Evolutionary conservation across 306 rosid species (phyloP).

Genomic region (Vigna hirtella): DNA sequence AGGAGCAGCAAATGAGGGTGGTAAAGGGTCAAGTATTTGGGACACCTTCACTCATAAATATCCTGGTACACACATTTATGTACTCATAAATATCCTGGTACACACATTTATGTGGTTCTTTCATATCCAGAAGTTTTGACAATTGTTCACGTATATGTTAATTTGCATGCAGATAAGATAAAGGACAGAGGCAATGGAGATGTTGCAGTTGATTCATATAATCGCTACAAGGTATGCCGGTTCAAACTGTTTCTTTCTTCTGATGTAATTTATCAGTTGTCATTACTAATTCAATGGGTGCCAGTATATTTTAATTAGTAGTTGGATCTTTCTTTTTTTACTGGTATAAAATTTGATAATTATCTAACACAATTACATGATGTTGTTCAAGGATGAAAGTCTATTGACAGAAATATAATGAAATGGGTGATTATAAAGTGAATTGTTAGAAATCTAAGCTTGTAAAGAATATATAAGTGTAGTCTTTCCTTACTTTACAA

Average conservation of each 20-base stretch:
- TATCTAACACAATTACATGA: too few relatives aligned
- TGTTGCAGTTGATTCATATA: slow-evolving; percentile 48
- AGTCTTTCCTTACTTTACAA: too few relatives aligned
- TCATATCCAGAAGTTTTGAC: neutral
- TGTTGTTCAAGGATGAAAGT: too few relatives aligned
- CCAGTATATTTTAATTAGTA: too few relatives aligned
- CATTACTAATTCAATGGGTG: too few relatives aligned
- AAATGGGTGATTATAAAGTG: too few relatives aligned
- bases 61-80: slow-evolving; percentile 17
- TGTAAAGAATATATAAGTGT: too few relatives aligned
- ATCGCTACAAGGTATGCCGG: slow-evolving; percentile 48
- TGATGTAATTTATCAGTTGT: too few relatives aligned
- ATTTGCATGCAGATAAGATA: slow-evolving; percentile 48
- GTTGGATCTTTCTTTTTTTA: too few relatives aligned
- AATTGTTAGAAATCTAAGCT: too few relatives aligned
- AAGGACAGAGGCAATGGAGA: slow-evolving; percentile 45
- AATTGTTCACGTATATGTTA: neutral
- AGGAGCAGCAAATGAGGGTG: slow-evolving; percentile 64
- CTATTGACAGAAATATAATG: too few relatives aligned
- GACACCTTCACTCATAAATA: slow-evolving; percentile 59
- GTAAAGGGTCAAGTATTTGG: slow-evolving; percentile 70
- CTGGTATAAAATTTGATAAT: too few relatives aligned
- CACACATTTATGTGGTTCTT: neutral
- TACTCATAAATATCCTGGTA: slow-evolving; percentile 53
- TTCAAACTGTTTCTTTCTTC: neutral